Evolutionary conservation across 768 basidiomycete genomes (phyloP).

Genomic region (Lactarius deliciosus): DNA sequence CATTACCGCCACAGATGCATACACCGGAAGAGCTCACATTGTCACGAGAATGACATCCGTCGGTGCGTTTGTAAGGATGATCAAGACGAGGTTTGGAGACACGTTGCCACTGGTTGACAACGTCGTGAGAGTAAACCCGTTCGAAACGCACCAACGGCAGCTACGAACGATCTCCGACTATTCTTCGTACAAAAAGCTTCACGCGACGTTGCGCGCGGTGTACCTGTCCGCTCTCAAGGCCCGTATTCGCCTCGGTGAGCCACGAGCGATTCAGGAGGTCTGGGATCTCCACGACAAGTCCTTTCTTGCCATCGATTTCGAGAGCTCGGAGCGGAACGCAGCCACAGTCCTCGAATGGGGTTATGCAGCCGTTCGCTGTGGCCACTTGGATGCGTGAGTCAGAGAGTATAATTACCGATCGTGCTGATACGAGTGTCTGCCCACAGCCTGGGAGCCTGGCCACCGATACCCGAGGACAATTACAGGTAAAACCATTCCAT

Average conservation of each 20-base stretch:
- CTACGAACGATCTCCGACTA: slow-evolving; percentile 71
- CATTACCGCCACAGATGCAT: slow-evolving; percentile 70
- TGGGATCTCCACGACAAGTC: slow-evolving; percentile 74
- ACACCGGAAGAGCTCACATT: slow-evolving; percentile 73
- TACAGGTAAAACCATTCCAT: slow-evolving; percentile 53
- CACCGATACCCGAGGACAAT: slow-evolving; percentile 70
- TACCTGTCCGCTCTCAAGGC: slow-evolving; percentile 62
- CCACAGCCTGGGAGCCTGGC: slow-evolving; percentile 67
- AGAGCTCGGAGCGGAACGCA: slow-evolving; percentile 71
- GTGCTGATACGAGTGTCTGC: neutral
- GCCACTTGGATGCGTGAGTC: slow-evolving; percentile 64
- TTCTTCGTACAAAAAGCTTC: slow-evolving; percentile 63
- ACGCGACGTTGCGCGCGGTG: slow-evolving; percentile 69
- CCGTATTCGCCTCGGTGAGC: slow-evolving; percentile 66
- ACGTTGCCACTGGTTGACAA: slow-evolving; percentile 71
- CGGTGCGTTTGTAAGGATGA: slow-evolving; percentile 79
- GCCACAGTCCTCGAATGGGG: slow-evolving; percentile 76
- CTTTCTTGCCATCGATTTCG: slow-evolving; percentile 72
- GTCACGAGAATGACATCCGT: slow-evolving; percentile 74
- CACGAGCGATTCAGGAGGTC: slow-evolving; percentile 58
- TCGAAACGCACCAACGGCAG: slow-evolving; percentile 66
- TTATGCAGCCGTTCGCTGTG: slow-evolving; percentile 75
- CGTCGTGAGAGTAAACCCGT: slow-evolving; percentile 64
- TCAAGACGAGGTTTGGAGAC: slow-evolving; percentile 84
- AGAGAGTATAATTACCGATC: neutral